phyloP scores from a whole-genome alignment of 768 basidiomycete genomes.

The Cystofilobasidium bisporidii region DNA sequence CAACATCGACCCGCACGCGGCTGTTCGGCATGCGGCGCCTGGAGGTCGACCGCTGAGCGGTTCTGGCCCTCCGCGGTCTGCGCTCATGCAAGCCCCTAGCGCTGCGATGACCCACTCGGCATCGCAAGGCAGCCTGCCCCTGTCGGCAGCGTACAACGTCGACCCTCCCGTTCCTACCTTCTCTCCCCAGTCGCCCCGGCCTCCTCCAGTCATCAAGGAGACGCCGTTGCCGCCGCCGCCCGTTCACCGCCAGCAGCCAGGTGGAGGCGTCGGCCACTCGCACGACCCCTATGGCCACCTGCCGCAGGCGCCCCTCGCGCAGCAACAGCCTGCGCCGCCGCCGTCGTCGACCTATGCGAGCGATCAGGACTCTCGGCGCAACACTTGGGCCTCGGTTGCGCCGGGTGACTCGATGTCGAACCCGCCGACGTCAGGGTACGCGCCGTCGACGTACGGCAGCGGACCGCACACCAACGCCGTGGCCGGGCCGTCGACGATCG shows the following conservation, averaged over 20 bases:
- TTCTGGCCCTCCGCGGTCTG: slow-evolving; percentile 13
- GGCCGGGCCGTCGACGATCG: not conserved
- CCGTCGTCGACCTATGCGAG: not conserved
- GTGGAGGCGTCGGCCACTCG: not conserved
- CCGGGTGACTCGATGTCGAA: not conserved
- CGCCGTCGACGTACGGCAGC: not conserved
- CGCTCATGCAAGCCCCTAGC: slow-evolving; percentile 10
- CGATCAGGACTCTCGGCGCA: not conserved
- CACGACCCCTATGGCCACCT: not conserved
- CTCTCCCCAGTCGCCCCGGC: not conserved
- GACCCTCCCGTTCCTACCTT: not conserved
- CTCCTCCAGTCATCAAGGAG: not conserved
- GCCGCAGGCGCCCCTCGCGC: too few species aligned
- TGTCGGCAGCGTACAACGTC: slow-evolving; percentile 10
- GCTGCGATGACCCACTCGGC: not conserved
- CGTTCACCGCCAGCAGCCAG: not conserved
- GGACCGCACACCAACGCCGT: not conserved
- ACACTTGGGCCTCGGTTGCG: not conserved
- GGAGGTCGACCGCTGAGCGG: not conserved
- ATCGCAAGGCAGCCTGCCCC: not conserved
- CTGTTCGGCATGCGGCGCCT: not conserved
- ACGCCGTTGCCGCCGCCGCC: not conserved
- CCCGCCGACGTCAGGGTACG: not conserved
- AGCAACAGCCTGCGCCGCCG: not conserved
- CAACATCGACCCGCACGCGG: not conserved